Base-by-base conservation (phyloP, 23 red algal species). In the Cyanidiococcus yangmingshanensis region DNA sequence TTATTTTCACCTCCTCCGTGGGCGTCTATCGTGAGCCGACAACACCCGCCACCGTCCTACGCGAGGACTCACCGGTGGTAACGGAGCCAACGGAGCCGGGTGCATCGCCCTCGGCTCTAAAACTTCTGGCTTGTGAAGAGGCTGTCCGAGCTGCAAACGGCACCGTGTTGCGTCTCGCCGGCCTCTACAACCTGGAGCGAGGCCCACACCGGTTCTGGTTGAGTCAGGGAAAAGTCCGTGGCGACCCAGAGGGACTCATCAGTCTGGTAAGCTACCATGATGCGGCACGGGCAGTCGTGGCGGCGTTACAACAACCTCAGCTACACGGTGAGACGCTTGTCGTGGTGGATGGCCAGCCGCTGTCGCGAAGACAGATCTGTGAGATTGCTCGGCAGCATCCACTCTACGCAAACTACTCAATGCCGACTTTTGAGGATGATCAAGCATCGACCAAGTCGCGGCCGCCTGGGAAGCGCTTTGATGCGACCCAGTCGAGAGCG, bases 201-300 rank as follows among this genome's bases (percentile, higher is more conserved):
- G 91, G 91, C 12, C 41, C 91, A 38, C 91, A 95, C 58, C 59
- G 37, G n/a, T 86, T 77, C 57, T 95, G 86, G 85, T 67, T 89
- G 32, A 74, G 40, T 32, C 76, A 40, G 0, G 41, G 79, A 0
- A 68, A 59, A 1, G 38, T 40, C 1, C 25, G 21, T 35, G 86
- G 86, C 21, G 36, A 33, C 25, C 86, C 50, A 17, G 75, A 86
- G 36, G 50, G 67, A 1, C 37, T 74, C 24, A 40, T 95, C 35
- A 95, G 88, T 40, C 39, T 95, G 39, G 58, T 95, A 30, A 82
- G 85, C 38, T 95, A 95, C 77, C 81, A 82, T 1, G 91, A 95
- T 76, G 91, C 91, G 30, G 91, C 91, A 0, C 50, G 75, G 33
- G 83, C 84, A 54, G 51, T 87, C 40, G 74, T 95, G n/a, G 68